Evolutionary conservation across 2,329 filamentous ascomycete species (phyloP).

Genomic region (Metarhizium humberi): DNA sequence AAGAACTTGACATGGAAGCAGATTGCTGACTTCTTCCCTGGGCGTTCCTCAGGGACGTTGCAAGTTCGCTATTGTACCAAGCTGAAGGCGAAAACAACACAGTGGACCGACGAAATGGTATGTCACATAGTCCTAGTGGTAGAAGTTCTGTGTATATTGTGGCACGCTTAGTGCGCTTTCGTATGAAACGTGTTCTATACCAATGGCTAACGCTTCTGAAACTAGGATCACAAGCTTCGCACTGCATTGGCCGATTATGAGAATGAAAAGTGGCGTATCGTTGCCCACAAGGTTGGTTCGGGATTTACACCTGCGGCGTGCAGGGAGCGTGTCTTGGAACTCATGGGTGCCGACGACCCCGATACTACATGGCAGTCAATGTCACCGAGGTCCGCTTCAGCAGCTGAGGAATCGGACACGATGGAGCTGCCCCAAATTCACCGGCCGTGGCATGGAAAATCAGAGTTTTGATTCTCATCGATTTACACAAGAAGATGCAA

Average conservation of each 20-base stretch:
- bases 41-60: constrained; percentile 78
- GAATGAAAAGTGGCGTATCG: constrained; percentile 86
- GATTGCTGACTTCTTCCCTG: constrained; percentile 93
- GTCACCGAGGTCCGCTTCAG: constrained; percentile 34
- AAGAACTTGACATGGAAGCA: constrained; percentile 96
- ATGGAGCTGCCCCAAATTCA: constrained; percentile 12
- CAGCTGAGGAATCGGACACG: constrained; percentile 8
- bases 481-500: neutral
- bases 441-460: constrained; percentile 10
- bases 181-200: neutral
- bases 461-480: neutral
- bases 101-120: constrained; percentile 92
- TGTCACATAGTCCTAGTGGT: constrained; percentile 20
- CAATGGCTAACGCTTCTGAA: neutral
- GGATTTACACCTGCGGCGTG: constrained; percentile 84
- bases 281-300: constrained; percentile 82
- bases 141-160: neutral
- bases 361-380: constrained; percentile 44
- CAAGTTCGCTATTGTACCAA: constrained; percentile 95
- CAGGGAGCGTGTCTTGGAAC: constrained; percentile 65
- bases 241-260: constrained; percentile 76
- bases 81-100: constrained; percentile 83
- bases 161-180: neutral
- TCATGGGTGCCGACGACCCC: constrained; percentile 37
- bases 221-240: constrained; percentile 66